Evolutionary conservation across 2,329 filamentous ascomycete genomes (phyloP), one percentile per base, ranked within the genome.

Genomic region (Pseudogymnoascus sp.): DNA sequence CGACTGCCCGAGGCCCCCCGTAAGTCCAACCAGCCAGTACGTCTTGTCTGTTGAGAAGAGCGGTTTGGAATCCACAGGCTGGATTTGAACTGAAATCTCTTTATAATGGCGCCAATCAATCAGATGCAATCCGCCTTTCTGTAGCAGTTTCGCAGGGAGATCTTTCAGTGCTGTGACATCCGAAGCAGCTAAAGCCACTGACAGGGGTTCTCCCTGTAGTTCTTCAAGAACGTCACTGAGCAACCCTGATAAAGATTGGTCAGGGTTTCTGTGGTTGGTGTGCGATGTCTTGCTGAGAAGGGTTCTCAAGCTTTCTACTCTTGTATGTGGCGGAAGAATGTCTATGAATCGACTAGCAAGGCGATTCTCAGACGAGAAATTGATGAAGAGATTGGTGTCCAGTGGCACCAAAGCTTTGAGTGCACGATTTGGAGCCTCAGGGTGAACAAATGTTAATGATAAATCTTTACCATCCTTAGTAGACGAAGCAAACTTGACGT

Each of bases 1-100:
- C 0, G 75, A 76, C 11, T 68, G 69, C 1, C 77, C 77, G 4
- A 74, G 36, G 0, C 64, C 61, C 6, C 70, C 65, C 1, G 66
- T 65, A 1, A 73, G 60, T n/a, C 73, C 73, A 29, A 68, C 64
- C 9, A 74, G 54, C 10, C 69, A 31, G 54, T 75, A 75, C 0
- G 73, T 74, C 63, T 68, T 72, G 58, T 70, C 58, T 3, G 13
- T 24, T 29, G 59, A 62, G 64, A 67, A 63, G n/a, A 39, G 24
- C 7, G 33, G 5, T 21, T 13, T 15, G 9, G 40, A 11, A 36
- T 54, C 37, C 5, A 61, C 35, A 17, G 36, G 54, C 15, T 31
- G 59, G 26, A 54, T 31, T 54, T 60, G 58, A 39, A 31, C 31
- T 2, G 58, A 40, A 40, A 40, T 36, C 9, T 41, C 36, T 13